Evolutionary conservation across 768 basidiomycete genomes (phyloP), one percentile per base, ranked within the genome.

Genomic region (Psilocybe azurescens): DNA sequence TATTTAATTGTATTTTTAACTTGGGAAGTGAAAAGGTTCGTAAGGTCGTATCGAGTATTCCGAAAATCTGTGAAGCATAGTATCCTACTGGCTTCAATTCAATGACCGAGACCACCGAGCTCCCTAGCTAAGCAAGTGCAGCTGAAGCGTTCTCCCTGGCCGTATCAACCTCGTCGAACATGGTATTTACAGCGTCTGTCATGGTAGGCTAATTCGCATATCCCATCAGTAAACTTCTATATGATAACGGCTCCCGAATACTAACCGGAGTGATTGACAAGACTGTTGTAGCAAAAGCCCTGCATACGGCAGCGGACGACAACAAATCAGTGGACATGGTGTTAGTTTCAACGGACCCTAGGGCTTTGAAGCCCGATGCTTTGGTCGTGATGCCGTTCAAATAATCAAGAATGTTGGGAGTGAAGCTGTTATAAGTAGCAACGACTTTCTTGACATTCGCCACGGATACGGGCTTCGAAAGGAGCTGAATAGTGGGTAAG

Each of bases 231-330:
- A 9, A 3, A 29, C 3, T 29, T 24, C 9, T 41, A 41, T 9
- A 10, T 16, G 3, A 46, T 13, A n/a, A 47, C 2, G 46, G 30
- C 11, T n/a, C 11, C 3, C 7, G 10, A n/a, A n/a, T 13, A 54
- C 53, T 38, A 32, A 54, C 53, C 6, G 53, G 53, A n/a, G 53
- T 39, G 6, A 56, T 56, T 6, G 55, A 28, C 32, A 53, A 9
- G 3, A 53, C 33, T 2, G 3, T 8, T 18, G 10, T 10, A 6
- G 52, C 30, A 32, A 58, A 58, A 3, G 5, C 14, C 24, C 8
- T 50, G 58, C 58, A 58, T 14, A 8, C 36, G 1, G 32, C 32
- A 16, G 30, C 58, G 7, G 58, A 49, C 3, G n/a, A 13, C 1
- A 28, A 11, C 20, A 58, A 33, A 29, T 58, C 58, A 11, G 18